Base-by-base conservation (phyloP, 257 asterid genomes). In the Lycium ferocissimum region DNA sequence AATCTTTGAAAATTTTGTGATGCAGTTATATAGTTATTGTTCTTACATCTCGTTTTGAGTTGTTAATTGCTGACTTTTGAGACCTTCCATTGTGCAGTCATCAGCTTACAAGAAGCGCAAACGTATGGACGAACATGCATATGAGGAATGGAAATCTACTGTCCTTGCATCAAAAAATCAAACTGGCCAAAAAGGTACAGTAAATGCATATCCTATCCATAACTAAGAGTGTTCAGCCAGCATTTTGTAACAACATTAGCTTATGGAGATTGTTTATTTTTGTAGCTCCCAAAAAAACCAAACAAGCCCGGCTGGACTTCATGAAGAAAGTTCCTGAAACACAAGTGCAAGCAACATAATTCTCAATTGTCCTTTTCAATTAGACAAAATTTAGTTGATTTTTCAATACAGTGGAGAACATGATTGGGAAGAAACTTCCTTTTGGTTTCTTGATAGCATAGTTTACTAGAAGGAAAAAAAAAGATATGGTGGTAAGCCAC, bases 21-120 rank as follows among this genome's bases (percentile, higher is more conserved):
- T 20, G 43, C 20, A 12, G 47, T 13, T 76, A 3, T 13, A 14
- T 78, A 7, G 15, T 26, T 53, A 22, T 53, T 26, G 45, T 14
- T 53, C 49, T 26, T 49, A 22, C 81, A 53, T 78, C 33, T 78
- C 65, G 26, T 47, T 9, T 17, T 76, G 66, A 12, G 63, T 83
- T 6, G 72, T 17, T 20, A 20, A 11, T 81, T 58, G 57, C 37
- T 59, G 82, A 43, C 20, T 20, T 22, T 56, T 65, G 2, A 61
- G 9, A 14, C 80, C 80, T 80, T 53, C 20, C 9, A 22, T 53
- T 79, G 8, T 89, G 90, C 95, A 95, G 99, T 88, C 88, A 84
- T 94, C 98, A 3, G 97, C 94, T 33, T 88, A 92, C 89, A 93
- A 90, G 92, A 95, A 94, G 88, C 95, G 92, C 6, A 97, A 95